Percentiles rank a stretch among this genome's conserved stretches.
These are phyloP conservation scores for Dissophora ornata DNA, from an alignment of 192 early-diverging fungal species.

Conservation along the genomic window DNA sequence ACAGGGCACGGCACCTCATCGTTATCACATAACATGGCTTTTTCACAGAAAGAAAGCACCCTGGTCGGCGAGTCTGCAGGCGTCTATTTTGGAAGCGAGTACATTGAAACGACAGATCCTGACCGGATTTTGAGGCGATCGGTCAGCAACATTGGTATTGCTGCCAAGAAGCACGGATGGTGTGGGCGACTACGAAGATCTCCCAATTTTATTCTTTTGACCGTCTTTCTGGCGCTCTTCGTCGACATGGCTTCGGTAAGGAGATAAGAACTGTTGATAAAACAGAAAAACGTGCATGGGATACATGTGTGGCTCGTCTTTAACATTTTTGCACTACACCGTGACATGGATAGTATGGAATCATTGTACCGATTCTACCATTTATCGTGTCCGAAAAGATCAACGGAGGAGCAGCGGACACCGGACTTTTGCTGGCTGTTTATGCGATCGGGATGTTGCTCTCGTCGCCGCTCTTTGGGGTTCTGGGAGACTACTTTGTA, in stretches of 20 bases:
- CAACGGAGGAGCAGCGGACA: constrained; percentile 64
- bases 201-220: constrained; percentile 48
- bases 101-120: background rate
- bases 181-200: constrained; percentile 40
- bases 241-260: constrained; percentile 51
- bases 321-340: too few relatives aligned
- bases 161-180: constrained; percentile 14
- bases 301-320: background rate
- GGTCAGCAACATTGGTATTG: constrained; percentile 16
- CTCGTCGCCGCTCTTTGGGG: constrained; percentile 71
- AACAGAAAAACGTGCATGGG: background rate
- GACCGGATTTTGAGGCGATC: constrained; percentile 6
- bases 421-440: constrained; percentile 73
- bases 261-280: background rate
- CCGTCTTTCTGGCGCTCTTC: constrained; percentile 43
- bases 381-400: constrained; percentile 71
- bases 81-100: background rate
- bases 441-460: constrained; percentile 71
- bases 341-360: constrained; percentile 66
- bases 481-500: constrained; percentile 73
- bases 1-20: too few relatives aligned
- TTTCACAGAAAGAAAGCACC: too few relatives aligned
- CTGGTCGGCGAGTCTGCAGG: background rate
- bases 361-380: constrained; percentile 81
- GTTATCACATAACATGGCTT: background rate